Evolutionary conservation across 805 yeast genomes (phyloP).

Genomic region (Helenozyma baotianmanensis): DNA sequence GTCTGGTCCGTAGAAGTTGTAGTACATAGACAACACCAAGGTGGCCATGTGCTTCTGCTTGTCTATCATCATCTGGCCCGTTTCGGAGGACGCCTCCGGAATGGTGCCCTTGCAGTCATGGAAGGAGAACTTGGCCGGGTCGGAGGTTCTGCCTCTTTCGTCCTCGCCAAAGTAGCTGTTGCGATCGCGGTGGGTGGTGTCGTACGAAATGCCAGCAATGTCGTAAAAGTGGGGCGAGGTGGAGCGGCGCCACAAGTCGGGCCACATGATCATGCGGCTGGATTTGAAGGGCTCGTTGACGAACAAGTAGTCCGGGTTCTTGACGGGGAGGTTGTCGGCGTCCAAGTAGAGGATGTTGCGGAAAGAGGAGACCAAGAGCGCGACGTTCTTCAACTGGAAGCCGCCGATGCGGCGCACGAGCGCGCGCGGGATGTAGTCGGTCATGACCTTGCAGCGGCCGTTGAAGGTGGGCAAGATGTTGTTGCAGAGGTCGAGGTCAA

Average conservation of each 20-base stretch:
- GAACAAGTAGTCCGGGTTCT: conserved; percentile 34
- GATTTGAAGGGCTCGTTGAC: conserved; percentile 28
- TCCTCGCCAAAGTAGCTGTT: conserved; percentile 27
- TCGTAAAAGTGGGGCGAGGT: conserved; percentile 35
- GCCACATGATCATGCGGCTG: conserved; percentile 33
- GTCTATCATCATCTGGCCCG: conserved; percentile 36
- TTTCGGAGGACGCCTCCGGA: conserved; percentile 37
- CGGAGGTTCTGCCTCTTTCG: conserved; percentile 18
- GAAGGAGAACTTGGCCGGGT: conserved; percentile 12
- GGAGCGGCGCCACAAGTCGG: conserved; percentile 39
- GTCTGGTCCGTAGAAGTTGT: conserved; percentile 34
- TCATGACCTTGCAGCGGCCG: conserved; percentile 42
- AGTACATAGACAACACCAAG: conserved; percentile 32
- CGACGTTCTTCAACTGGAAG: conserved; percentile 34
- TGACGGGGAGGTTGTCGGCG: conserved; percentile 36
- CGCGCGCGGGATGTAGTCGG: conserved; percentile 31
- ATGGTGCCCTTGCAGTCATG: conserved; percentile 29
- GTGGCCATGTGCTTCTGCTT: conserved; percentile 29
- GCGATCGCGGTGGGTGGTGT: conserved; percentile 18
- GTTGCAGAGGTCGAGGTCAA: conserved; percentile 31
- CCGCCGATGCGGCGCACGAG: conserved; percentile 21
- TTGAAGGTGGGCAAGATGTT: conserved; percentile 28
- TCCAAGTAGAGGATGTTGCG: conserved; percentile 32
- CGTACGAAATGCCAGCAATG: conserved; percentile 25
- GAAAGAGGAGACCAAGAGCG: conserved; percentile 34